Evolutionary conservation across 768 basidiomycete species (phyloP).

Genomic region (Sarcomyxa edulis): DNA sequence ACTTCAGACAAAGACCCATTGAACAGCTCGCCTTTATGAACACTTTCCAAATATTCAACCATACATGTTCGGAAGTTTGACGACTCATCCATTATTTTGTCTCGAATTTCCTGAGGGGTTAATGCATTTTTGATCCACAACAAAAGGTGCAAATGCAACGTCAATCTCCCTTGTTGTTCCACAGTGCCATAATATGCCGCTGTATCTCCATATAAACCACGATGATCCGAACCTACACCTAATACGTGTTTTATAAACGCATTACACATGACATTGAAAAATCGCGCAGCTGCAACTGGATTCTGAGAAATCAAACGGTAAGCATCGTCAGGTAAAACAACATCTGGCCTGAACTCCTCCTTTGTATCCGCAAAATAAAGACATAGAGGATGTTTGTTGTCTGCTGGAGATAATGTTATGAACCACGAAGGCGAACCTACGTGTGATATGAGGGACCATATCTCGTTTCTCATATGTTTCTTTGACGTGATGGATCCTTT

Average conservation of each 20-base stretch:
- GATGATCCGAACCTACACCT: slow-evolving; percentile 11
- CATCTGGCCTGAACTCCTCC: slow-evolving; percentile 9
- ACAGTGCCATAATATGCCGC: slow-evolving; percentile 24
- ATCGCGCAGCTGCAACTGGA: slow-evolving; percentile 22
- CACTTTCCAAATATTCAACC: slow-evolving; percentile 23
- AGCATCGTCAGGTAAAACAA: slow-evolving; percentile 6
- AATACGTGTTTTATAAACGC: slow-evolving; percentile 21
- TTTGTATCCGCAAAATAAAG: slow-evolving; percentile 21
- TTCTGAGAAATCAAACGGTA: slow-evolving; percentile 13
- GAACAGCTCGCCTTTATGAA: slow-evolving; percentile 25
- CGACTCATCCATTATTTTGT: slow-evolving; percentile 16
- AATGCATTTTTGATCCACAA: slow-evolving; percentile 25
- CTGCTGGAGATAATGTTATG: slow-evolving; percentile 24
- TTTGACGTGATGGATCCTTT: no score
- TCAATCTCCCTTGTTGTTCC: slow-evolving; percentile 30
- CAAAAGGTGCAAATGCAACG: slow-evolving; percentile 31
- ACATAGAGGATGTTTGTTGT: slow-evolving; percentile 23
- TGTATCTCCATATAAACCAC: slow-evolving; percentile 23
- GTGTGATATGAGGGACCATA: slow-evolving; percentile 15
- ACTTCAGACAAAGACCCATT: slow-evolving; percentile 16
- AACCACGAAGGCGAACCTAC: slow-evolving; percentile 20
- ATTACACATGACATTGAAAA: slow-evolving; percentile 19
- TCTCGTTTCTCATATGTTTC: slow-evolving; percentile 19
- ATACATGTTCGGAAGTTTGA: slow-evolving; percentile 18
- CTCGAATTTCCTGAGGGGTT: slow-evolving; percentile 27